phyloP scores from a whole-genome alignment of 2,329 filamentous ascomycete species.

The Pseudocercospora vitis region DNA sequence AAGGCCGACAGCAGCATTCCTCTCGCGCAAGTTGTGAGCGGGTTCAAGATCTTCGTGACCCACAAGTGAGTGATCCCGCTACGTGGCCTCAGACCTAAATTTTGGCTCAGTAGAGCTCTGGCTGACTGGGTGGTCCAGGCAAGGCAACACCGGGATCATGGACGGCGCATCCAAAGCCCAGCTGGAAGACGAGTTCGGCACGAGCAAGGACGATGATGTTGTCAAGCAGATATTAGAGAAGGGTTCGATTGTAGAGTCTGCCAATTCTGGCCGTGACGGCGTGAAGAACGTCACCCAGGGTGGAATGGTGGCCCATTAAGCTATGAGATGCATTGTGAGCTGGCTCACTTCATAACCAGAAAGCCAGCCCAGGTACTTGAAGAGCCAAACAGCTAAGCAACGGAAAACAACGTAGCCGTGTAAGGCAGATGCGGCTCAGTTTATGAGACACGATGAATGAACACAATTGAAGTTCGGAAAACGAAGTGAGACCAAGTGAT shows the following conservation, averaged over 20 bases:
- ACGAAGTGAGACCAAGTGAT: neutral
- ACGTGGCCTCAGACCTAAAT: too few species aligned
- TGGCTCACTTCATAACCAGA: neutral
- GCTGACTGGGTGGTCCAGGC: conserved; percentile 53
- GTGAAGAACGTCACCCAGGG: conserved; percentile 46
- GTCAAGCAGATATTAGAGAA: conserved; percentile 78
- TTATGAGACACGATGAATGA: conserved; percentile 25
- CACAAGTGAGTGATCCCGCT: conserved; percentile 67
- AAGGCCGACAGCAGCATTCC: conserved; percentile 74
- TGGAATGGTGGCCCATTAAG: conserved; percentile 33
- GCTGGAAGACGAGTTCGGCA: conserved; percentile 86
- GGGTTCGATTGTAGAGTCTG: conserved; percentile 65
- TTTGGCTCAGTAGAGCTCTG: conserved; percentile 6
- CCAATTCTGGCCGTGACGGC: conserved; percentile 43
- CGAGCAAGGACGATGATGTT: conserved; percentile 72
- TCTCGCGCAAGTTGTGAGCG: conserved; percentile 78
- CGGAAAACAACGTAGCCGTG: neutral
- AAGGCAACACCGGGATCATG: conserved; percentile 78
- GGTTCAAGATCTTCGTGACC: conserved; percentile 86
- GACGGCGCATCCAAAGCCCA: conserved; percentile 72
- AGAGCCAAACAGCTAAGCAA: conserved; percentile 2
- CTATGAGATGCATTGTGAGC: neutral
- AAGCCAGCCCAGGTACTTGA: neutral
- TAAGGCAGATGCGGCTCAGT: conserved; percentile 7
- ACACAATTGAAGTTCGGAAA: conserved; percentile 2